Base-by-base conservation (phyloP, 225 moss, liverwort and hornwort species). In the Sphagnum tenellum region DNA sequence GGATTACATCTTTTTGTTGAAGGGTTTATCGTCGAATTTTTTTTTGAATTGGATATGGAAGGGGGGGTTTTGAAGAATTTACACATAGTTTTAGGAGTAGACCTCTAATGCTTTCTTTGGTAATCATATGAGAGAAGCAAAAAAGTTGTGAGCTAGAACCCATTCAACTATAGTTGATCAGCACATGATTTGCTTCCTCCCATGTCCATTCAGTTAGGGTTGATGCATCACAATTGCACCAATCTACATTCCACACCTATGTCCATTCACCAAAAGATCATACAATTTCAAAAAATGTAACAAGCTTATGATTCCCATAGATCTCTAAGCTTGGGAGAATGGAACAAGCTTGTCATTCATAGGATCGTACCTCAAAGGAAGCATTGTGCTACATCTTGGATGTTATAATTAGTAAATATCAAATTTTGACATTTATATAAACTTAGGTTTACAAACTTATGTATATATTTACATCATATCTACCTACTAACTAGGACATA, bases 201-300 rank as follows among this genome's bases (percentile, higher is more conserved):
- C 93, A 73, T 93, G 85, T 52, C 89, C 93, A 63, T 92, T 89
- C 7, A 74, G 68, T 44, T 90, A 79, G 57, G 98, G 90, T 63
- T 93, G 93, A 69, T 98, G 98, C 49, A 89, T 98, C 63, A 93
- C 93, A 54, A 98, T 76, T 55, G 89, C 98, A 76, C 90, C 79
- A 62, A 98, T 73, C 98, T 98, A 84, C 69, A 74, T 50, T 12
- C 7, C 61, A 61, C 5, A 29, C 29, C 0, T 29, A 1, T 29
- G 60, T 53, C 54, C 9, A 48, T 61, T 66, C 7, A 7, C 54
- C 54, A 55, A 55, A 55, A 7, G 8, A 7, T 11, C 54, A 11
- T 55, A 7, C 1, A 29, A 29, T 29, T 29, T 29, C 29, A 29
- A 29, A 29, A 1, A 29, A 29, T 29, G 29, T 29, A 29, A 29